These are phyloP conservation scores for Nemania diffusa DNA, from an alignment of 2,329 filamentous ascomycete species.

Conservation along the genomic window DNA sequence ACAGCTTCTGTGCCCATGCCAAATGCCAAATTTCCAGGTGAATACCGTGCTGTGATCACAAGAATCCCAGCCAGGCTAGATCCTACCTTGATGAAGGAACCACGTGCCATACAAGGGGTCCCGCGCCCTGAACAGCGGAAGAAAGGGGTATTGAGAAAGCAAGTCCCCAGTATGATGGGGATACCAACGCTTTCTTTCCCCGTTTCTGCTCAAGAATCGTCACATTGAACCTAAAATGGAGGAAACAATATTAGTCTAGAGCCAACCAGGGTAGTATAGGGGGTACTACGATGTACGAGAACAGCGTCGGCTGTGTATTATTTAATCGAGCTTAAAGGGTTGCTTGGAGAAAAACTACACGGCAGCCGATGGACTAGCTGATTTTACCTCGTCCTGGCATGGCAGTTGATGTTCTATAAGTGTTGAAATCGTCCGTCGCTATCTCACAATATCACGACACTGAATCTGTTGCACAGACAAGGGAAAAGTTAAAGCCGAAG, in stretches of 20 bases:
- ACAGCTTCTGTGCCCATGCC: conserved; percentile 70
- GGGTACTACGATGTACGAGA: not conserved
- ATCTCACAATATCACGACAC: not conserved
- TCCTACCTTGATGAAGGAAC: conserved; percentile 88
- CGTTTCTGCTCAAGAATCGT: conserved; percentile 31
- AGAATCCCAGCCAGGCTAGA: conserved; percentile 86
- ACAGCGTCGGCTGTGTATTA: conserved; percentile 3
- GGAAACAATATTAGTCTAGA: not conserved
- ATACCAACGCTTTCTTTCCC: conserved; percentile 44
- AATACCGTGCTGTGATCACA: conserved; percentile 70
- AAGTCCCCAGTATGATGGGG: conserved; percentile 58
- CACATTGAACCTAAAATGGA: not conserved
- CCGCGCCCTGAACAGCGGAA: conserved; percentile 68
- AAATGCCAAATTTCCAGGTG: conserved; percentile 70
- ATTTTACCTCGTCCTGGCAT: conserved; percentile 4
- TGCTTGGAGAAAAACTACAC: conserved; percentile 17
- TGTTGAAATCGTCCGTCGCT: not conserved
- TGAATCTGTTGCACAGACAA: not conserved
- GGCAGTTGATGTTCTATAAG: not conserved
- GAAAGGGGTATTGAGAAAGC: conserved; percentile 64
- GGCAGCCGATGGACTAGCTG: conserved; percentile 1
- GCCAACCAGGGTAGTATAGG: not conserved
- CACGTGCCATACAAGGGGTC: conserved; percentile 88
- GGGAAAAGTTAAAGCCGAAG: not conserved
- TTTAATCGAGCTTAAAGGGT: conserved; percentile 9